A percentile compares a stretch with the other conserved stretches of the same genome.
Evolutionary conservation across 176 grass and related monocot species (phyloP).

Genomic region (Ensete glaucum): DNA sequence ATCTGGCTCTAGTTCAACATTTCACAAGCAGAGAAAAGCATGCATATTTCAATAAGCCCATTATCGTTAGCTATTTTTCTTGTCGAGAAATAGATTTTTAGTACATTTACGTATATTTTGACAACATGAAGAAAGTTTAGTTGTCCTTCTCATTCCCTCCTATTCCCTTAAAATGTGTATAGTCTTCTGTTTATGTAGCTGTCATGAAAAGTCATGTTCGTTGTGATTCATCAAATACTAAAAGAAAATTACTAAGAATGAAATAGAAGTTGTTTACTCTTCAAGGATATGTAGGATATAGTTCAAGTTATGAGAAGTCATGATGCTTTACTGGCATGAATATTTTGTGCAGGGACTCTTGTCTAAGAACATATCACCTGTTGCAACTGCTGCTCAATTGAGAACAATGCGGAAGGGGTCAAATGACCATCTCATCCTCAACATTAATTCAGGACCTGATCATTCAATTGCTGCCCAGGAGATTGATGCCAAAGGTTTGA

Average conservation of each 20-base stretch:
- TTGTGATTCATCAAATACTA: too few species aligned
- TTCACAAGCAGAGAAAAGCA: too few species aligned
- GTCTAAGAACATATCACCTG: conserved; percentile 52
- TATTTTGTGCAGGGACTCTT: conserved; percentile 47
- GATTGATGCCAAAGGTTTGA: conserved; percentile 78
- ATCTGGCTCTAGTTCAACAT: too few species aligned
- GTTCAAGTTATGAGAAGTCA: background rate
- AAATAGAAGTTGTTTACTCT: background rate
- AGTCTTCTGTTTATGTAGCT: too few species aligned
- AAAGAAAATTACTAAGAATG: background rate
- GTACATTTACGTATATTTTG: too few species aligned
- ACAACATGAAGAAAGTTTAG: background rate
- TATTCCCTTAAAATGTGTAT: background rate
- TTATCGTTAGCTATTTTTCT: too few species aligned
- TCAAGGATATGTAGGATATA: background rate
- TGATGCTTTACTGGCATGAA: conserved; percentile 7
- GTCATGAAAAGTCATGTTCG: too few species aligned
- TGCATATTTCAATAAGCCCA: too few species aligned
- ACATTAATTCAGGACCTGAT: conserved; percentile 66
- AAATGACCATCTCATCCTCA: conserved; percentile 85
- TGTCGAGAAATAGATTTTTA: too few species aligned
- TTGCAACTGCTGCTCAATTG: conserved; percentile 61
- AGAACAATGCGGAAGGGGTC: conserved; percentile 78
- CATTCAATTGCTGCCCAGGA: conserved; percentile 56
- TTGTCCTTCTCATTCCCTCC: background rate